These are phyloP conservation scores for Gloeopeniophorella convolvens DNA, from an alignment of 768 basidiomycete species.

Conservation along the genomic window DNA sequence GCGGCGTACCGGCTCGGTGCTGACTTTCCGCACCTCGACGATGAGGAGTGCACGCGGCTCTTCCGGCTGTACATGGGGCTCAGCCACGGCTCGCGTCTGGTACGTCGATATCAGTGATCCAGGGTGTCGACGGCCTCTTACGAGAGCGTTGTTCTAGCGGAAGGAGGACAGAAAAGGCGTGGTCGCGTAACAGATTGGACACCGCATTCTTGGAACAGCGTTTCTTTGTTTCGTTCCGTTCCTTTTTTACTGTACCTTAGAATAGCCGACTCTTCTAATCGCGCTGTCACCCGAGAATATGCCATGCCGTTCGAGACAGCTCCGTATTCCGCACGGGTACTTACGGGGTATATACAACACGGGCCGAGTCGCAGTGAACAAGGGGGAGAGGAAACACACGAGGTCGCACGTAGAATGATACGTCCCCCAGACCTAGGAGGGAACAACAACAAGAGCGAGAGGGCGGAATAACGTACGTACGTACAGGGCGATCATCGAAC, in stretches of 20 bases:
- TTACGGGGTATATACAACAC: background rate
- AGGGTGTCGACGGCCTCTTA: background rate
- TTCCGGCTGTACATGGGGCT: constrained; percentile 27
- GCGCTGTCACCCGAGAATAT: too few species aligned
- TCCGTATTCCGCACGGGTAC: background rate
- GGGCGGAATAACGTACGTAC: background rate
- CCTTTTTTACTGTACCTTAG: too few species aligned
- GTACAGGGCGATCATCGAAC: too few species aligned
- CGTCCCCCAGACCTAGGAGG: constrained; percentile 10
- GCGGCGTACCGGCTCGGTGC: constrained; percentile 34
- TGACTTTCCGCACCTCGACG: constrained; percentile 28
- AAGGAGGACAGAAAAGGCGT: constrained; percentile 25
- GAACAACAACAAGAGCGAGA: constrained; percentile 2
- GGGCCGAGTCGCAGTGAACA: constrained; percentile 2
- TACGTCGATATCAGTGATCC: constrained; percentile 4
- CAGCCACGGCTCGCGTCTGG: constrained; percentile 26
- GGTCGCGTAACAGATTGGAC: constrained; percentile 12
- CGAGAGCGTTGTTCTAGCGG: constrained; percentile 13
- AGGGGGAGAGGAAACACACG: constrained; percentile 1
- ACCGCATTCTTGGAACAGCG: too few species aligned
- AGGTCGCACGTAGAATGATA: constrained; percentile 3
- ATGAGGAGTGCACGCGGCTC: constrained; percentile 27
- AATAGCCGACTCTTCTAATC: too few species aligned
- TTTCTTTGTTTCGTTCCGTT: background rate
- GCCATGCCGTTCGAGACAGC: too few species aligned